Evolutionary conservation across 2,329 filamentous ascomycete genomes (phyloP).

Genomic region (Rasamsonia emersonii): DNA sequence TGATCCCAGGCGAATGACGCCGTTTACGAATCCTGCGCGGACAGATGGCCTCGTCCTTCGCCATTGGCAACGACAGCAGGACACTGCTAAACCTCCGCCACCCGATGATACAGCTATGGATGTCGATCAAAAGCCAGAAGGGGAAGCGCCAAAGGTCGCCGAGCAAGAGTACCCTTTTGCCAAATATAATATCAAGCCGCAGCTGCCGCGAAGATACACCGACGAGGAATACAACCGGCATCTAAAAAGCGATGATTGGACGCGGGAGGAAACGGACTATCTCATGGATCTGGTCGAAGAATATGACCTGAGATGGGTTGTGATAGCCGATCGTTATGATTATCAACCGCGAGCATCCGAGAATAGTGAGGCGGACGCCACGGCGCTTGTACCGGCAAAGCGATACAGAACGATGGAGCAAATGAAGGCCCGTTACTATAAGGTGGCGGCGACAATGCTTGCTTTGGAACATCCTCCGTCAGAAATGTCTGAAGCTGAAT

Average conservation of each 20-base stretch:
- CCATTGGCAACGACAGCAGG: conserved; percentile 69
- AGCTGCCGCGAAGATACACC: conserved; percentile 66
- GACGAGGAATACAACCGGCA: conserved; percentile 77
- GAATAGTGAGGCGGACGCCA: conserved; percentile 17
- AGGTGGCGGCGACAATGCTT: conserved; percentile 74
- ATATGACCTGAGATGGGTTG: conserved; percentile 80
- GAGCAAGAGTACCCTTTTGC: conserved; percentile 56
- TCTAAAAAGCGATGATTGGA: conserved; percentile 70
- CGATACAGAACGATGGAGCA: conserved; percentile 71
- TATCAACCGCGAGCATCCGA: conserved; percentile 35
- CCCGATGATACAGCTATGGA: conserved; percentile 31
- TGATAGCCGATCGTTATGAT: conserved; percentile 91
- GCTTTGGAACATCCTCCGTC: conserved; percentile 68
- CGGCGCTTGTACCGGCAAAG: conserved; percentile 28
- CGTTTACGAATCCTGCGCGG: conserved; percentile 72
- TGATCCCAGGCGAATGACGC: conserved; percentile 54
- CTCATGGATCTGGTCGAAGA: conserved; percentile 65
- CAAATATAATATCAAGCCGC: conserved; percentile 78
- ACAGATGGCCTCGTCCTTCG: conserved; percentile 60
- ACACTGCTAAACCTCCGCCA: conserved; percentile 27
- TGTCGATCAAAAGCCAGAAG: conserved; percentile 28
- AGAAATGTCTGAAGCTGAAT: conserved; percentile 82
- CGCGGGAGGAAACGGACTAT: conserved; percentile 89
- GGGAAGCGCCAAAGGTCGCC: conserved; percentile 21
- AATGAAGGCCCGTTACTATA: conserved; percentile 84